phyloP scores from a whole-genome alignment of 169 alveolate species.

The Blepharisma undulans region DNA sequence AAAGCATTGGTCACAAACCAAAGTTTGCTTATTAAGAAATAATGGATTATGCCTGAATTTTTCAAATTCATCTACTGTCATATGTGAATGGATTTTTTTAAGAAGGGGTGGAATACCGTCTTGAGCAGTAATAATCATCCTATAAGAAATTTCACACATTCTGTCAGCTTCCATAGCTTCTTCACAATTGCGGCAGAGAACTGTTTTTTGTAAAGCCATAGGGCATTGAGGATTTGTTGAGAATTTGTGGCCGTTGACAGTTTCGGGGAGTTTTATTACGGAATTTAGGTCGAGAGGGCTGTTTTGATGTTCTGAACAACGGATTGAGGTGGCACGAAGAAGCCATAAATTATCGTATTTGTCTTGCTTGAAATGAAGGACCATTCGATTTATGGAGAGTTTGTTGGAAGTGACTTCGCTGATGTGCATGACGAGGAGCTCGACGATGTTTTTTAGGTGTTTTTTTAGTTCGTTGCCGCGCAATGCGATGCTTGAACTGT shows the following conservation, averaged over 20 bases:
- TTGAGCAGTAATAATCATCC: conserved; percentile 48
- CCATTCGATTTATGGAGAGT: conserved; percentile 71
- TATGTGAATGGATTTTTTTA: conserved; percentile 57
- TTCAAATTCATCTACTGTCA: conserved; percentile 60
- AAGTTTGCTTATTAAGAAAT: conserved; percentile 58
- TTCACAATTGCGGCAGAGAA: conserved; percentile 55
- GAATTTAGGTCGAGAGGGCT: not conserved
- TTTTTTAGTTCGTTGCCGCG: conserved; percentile 68
- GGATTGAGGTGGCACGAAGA: conserved; percentile 73
- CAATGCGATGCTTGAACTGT: conserved; percentile 63
- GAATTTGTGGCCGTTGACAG: not conserved
- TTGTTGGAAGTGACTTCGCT: conserved; percentile 67
- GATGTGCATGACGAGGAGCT: conserved; percentile 71
- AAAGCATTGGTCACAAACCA: conserved; percentile 73
- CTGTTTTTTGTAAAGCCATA: conserved; percentile 55
- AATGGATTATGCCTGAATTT: conserved; percentile 58
- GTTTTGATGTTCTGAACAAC: conserved; percentile 41
- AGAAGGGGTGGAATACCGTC: conserved; percentile 65
- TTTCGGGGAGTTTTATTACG: not conserved
- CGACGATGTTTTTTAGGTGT: conserved; percentile 61
- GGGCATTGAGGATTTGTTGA: conserved; percentile 51
- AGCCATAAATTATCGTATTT: conserved; percentile 67
- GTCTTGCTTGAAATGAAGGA: conserved; percentile 71
- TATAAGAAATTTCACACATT: conserved; percentile 67
- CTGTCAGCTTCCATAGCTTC: conserved; percentile 46